These are phyloP conservation scores for Fusarium guadeloupense DNA, from an alignment of 2,329 filamentous ascomycete species.

Conservation along the genomic window DNA sequence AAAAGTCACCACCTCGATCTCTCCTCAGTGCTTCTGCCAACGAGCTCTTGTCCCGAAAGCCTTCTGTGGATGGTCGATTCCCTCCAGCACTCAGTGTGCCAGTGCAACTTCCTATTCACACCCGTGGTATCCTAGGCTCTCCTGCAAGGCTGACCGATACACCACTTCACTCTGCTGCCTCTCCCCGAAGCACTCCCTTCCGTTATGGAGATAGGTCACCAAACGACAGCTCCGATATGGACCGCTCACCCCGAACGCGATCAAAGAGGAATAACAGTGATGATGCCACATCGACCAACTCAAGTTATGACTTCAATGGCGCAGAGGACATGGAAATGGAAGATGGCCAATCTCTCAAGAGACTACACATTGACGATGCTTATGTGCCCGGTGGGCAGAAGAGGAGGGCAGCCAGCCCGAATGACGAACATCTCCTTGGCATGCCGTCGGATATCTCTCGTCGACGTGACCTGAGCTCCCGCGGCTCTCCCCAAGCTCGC, in stretches of 20 bases:
- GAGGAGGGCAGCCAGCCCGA: constrained; percentile 65
- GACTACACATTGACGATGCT: constrained; percentile 60
- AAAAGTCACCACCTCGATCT: constrained; percentile 58
- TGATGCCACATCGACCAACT: constrained; percentile 57
- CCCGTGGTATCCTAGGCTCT: constrained; percentile 54
- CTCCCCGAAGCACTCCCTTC: constrained; percentile 57
- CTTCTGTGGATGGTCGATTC: constrained; percentile 52
- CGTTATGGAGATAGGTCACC: constrained; percentile 55
- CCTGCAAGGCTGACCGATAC: constrained; percentile 57
- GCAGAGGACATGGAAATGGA: constrained; percentile 61
- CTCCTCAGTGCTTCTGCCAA: constrained; percentile 54
- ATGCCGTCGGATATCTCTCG: constrained; percentile 57
- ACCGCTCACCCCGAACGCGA: constrained; percentile 58
- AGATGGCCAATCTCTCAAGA: constrained; percentile 61
- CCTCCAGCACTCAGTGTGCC: constrained; percentile 54
- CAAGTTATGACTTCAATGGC: constrained; percentile 53
- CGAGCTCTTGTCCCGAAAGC: constrained; percentile 51
- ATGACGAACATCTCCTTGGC: constrained; percentile 55
- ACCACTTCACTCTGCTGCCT: constrained; percentile 58
- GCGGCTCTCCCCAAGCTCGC: constrained; percentile 63
- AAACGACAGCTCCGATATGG: constrained; percentile 56
- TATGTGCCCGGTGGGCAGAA: constrained; percentile 59
- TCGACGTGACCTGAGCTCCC: constrained; percentile 58
- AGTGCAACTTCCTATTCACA: constrained; percentile 56
- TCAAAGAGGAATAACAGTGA: constrained; percentile 63